Conservation (phyloP, 345 rosid genomes). For the Moricandia arvensis region DNA sequence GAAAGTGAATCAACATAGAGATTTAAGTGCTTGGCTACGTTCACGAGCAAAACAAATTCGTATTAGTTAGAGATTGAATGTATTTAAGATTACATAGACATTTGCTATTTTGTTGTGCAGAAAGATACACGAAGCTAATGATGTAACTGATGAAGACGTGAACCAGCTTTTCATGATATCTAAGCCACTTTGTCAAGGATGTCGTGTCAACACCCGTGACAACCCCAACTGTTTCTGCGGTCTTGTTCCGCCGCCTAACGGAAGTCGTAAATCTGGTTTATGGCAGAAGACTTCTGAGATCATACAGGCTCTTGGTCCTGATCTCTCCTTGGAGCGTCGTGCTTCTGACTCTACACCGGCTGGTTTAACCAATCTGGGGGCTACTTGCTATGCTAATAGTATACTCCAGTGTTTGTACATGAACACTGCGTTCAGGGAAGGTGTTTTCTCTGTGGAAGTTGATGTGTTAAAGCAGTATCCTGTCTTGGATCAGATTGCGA, state of each 20-base stretch:
- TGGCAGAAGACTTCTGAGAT: constrained; percentile 91
- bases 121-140: constrained; percentile 68
- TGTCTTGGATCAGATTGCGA: constrained; percentile 83
- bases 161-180: constrained; percentile 65
- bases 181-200: constrained; percentile 90
- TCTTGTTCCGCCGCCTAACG: constrained; percentile 70
- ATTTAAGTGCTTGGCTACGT: too few species aligned
- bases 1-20: neutral
- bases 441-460: constrained; percentile 80
- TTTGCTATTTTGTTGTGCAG: constrained; percentile 36
- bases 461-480: constrained; percentile 69
- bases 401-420: constrained; percentile 89
- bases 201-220: constrained; percentile 87
- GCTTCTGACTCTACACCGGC: constrained; percentile 69
- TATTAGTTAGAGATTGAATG: neutral
- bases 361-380: constrained; percentile 90
- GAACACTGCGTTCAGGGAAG: constrained; percentile 76
- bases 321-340: constrained; percentile 66
- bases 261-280: constrained; percentile 83
- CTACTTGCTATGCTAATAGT: constrained; percentile 98
- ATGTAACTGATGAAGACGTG: constrained; percentile 59
- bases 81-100: too few species aligned
- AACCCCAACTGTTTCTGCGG: constrained; percentile 97
- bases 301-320: constrained; percentile 64
- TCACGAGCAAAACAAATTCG: too few species aligned